Conservation (phyloP, 176 grass and related monocot species). For the Musa itinerans region DNA sequence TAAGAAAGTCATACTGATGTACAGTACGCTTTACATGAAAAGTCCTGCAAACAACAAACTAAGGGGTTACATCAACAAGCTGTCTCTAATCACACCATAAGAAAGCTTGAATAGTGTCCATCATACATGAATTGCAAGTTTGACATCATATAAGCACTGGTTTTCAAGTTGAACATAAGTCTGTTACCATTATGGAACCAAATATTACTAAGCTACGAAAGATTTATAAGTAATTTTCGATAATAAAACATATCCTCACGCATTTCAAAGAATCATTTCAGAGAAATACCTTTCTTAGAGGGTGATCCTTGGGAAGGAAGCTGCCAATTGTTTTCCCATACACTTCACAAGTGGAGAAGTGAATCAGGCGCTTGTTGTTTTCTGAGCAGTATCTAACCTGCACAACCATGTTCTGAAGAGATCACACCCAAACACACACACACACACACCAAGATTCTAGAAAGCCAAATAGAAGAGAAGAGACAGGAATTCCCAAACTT, state of each 20-base stretch:
- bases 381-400: constrained; percentile 98
- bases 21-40: too few relatives aligned
- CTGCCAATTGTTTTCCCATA: constrained; percentile 95
- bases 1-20: too few relatives aligned
- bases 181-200: background rate
- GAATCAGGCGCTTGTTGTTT: constrained; percentile 90
- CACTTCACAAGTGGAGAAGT: constrained; percentile 98
- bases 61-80: too few relatives aligned
- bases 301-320: constrained; percentile 93
- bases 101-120: too few relatives aligned
- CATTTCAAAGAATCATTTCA: background rate
- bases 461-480: background rate
- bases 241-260: too few relatives aligned
- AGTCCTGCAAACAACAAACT: too few relatives aligned
- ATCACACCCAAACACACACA: background rate
- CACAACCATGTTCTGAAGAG: constrained; percentile 5
- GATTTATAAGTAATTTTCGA: background rate
- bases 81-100: too few relatives aligned
- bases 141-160: too few relatives aligned
- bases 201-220: background rate
- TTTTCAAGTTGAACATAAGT: too few relatives aligned
- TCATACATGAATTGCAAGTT: too few relatives aligned
- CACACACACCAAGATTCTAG: background rate
- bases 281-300: constrained; percentile 63
- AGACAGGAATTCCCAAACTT: background rate